Evolutionary conservation across 371 early-diverging fungal genomes (phyloP).

Genomic region (Mortierella sp.): DNA sequence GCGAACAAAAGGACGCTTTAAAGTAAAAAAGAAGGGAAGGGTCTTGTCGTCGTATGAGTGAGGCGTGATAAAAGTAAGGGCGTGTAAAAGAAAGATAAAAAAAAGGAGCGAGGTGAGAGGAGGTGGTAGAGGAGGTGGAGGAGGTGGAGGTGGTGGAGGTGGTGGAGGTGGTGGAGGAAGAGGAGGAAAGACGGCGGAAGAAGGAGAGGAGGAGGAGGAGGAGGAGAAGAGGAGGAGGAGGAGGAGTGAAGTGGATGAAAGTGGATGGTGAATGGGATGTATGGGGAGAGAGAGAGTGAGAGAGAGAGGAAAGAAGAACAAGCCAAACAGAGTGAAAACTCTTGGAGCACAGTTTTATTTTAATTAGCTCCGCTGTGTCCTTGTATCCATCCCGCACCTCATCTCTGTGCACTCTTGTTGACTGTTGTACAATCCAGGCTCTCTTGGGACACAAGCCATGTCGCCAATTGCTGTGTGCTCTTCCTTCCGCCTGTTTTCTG

Average conservation of each 20-base stretch:
- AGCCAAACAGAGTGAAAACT: not conserved
- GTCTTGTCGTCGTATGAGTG: not conserved
- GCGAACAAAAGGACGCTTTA: not conserved
- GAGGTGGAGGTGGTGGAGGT: conserved; percentile 13
- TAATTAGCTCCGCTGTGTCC: not conserved
- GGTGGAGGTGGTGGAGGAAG: conserved; percentile 22
- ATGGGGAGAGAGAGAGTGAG: not conserved
- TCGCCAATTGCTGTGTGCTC: not conserved
- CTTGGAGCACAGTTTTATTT: not conserved
- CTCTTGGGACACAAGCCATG: not conserved
- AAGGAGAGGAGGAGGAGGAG: not conserved
- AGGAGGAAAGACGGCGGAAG: not conserved
- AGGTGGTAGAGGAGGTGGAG: conserved; percentile 30
- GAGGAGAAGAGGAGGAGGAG: not conserved
- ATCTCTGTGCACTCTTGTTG: no score
- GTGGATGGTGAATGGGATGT: not conserved
- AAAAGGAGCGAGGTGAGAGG: not conserved
- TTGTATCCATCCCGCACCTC: no score
- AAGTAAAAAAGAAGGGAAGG: no score
- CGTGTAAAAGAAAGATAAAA: not conserved
- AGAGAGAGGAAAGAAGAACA: not conserved
- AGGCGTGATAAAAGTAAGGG: not conserved
- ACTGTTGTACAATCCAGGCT: not conserved
- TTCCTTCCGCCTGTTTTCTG: not conserved
- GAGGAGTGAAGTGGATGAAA: conserved; percentile 6